These are phyloP conservation scores for Cutaneotrichosporon curvatum DNA, from an alignment of 1,284 basidiomycete genomes.

Conservation along the genomic window DNA sequence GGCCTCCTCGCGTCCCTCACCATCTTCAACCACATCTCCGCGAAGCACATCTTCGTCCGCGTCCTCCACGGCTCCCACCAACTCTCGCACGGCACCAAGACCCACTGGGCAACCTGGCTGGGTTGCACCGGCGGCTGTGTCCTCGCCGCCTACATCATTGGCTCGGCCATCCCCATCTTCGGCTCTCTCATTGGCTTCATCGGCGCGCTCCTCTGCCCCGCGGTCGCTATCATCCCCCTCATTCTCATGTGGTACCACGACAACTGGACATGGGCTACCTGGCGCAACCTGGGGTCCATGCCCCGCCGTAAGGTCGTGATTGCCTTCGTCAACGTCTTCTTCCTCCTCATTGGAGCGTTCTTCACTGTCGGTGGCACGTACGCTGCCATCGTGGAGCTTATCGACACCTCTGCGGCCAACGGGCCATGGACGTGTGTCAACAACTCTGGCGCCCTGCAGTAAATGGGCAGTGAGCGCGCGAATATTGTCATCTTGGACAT, in stretches of 20 bases:
- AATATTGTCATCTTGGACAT: too few relatives aligned
- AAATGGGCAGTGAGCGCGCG: too few relatives aligned
- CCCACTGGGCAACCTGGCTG: conserved; percentile 37
- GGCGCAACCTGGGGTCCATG: too few relatives aligned
- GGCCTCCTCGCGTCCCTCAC: conserved; percentile 25
- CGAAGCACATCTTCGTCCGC: conserved; percentile 41
- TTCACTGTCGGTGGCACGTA: conserved; percentile 30
- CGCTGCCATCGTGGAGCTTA: conserved; percentile 21
- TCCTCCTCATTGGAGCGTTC: conserved; percentile 23
- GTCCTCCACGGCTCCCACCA: conserved; percentile 31
- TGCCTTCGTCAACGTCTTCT: conserved; percentile 7
- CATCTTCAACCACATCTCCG: conserved; percentile 34
- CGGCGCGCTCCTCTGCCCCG: conserved; percentile 24
- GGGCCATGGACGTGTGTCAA: conserved; percentile 9
- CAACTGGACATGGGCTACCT: too few relatives aligned
- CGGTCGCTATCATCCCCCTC: conserved; percentile 13
- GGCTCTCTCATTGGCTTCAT: conserved; percentile 26
- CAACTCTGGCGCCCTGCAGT: too few relatives aligned
- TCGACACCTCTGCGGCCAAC: not conserved
- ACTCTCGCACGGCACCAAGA: conserved; percentile 25
- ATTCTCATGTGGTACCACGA: conserved; percentile 32
- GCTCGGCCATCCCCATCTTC: conserved; percentile 17
- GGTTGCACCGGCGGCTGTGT: conserved; percentile 14
- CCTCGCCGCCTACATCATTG: conserved; percentile 21
- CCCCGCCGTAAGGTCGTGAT: conserved; percentile 8